These are phyloP conservation scores for Sarocladium brachiariae DNA, from an alignment of 2,329 filamentous ascomycete species.

Conservation along the genomic window DNA sequence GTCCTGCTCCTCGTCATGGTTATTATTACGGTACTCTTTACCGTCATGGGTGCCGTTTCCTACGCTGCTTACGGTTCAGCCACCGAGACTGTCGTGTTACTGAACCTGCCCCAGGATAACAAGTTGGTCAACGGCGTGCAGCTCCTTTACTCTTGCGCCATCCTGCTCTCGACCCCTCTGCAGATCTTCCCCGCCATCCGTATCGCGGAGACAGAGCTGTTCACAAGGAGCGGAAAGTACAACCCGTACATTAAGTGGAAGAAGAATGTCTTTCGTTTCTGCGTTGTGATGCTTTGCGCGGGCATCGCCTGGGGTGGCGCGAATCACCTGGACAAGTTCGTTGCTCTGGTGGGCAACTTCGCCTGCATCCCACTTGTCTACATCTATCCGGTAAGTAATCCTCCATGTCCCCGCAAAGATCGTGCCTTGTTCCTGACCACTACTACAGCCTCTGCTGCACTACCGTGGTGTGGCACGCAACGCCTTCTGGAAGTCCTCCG, in stretches of 20 bases:
- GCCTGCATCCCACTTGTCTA: conserved; percentile 96
- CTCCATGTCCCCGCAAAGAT: not conserved
- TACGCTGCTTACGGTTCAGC: conserved; percentile 94
- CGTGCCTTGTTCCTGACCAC: conserved; percentile 23
- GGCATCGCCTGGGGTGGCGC: conserved; percentile 87
- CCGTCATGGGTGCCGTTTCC: conserved; percentile 83
- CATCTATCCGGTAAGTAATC: conserved; percentile 78
- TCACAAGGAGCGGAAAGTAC: conserved; percentile 92
- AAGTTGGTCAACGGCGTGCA: conserved; percentile 94
- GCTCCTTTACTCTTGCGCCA: conserved; percentile 96
- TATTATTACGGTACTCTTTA: conserved; percentile 86
- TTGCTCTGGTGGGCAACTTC: conserved; percentile 92
- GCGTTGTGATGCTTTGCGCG: conserved; percentile 81
- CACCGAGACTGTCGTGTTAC: conserved; percentile 91
- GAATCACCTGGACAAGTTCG: conserved; percentile 93
- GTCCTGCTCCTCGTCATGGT: conserved; percentile 91
- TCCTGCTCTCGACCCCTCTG: conserved; percentile 86
- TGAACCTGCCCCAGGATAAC: conserved; percentile 93
- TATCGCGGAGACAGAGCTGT: conserved; percentile 90
- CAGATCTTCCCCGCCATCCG: conserved; percentile 98
- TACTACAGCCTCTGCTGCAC: conserved; percentile 74
- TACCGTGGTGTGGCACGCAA: conserved; percentile 71
- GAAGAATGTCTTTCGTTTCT: conserved; percentile 95
- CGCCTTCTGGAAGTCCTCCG: conserved; percentile 59
- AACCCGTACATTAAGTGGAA: conserved; percentile 99